A percentile compares a stretch with the other conserved stretches of the same genome.
phyloP scores from a whole-genome alignment of 768 basidiomycete species.

The Hygrocybe punicea region DNA sequence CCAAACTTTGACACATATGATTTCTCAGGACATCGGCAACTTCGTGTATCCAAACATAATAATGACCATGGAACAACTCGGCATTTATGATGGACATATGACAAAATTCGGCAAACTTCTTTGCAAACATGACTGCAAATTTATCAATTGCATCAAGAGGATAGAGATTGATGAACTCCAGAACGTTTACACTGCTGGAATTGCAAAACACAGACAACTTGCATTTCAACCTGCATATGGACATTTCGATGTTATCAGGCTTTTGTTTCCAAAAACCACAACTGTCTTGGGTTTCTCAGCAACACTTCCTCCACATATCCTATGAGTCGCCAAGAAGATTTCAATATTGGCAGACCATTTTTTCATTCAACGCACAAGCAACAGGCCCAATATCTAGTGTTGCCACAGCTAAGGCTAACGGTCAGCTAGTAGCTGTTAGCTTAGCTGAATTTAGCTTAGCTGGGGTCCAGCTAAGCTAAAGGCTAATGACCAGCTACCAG shows the following conservation, averaged over 20 bases:
- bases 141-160: constrained; percentile 10
- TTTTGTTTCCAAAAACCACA: constrained; percentile 6
- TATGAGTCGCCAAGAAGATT: constrained; percentile 15
- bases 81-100: constrained; percentile 13
- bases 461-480: too few relatives aligned
- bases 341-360: constrained; percentile 2
- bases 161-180: constrained; percentile 27
- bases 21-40: too few relatives aligned
- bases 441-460: too few relatives aligned
- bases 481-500: too few relatives aligned
- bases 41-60: too few relatives aligned
- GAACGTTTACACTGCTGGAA: constrained; percentile 19
- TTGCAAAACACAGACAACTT: constrained; percentile 15
- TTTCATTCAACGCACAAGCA: constrained; percentile 17
- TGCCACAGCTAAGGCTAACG: too few relatives aligned
- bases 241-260: constrained; percentile 11
- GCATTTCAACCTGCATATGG: constrained; percentile 28
- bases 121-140: too few relatives aligned
- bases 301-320: too few relatives aligned
- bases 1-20: too few relatives aligned
- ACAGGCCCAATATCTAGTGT: too few relatives aligned
- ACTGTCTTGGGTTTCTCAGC: constrained; percentile 18
- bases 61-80: constrained; percentile 18
- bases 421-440: too few relatives aligned
- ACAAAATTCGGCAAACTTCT: constrained; percentile 15